phyloP scores from a whole-genome alignment of 768 basidiomycete genomes.

The Suillus tomentosus region DNA sequence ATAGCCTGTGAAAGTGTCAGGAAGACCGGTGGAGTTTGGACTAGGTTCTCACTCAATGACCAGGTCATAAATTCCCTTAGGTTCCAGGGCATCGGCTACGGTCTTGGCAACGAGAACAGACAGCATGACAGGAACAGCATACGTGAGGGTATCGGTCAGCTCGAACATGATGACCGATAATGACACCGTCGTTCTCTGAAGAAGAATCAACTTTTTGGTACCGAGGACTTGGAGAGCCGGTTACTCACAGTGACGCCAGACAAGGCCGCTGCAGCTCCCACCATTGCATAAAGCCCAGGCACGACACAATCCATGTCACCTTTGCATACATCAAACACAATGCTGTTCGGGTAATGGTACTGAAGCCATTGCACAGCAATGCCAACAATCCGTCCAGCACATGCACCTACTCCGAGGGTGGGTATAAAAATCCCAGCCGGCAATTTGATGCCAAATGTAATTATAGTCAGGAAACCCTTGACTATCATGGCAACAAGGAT shows the following conservation, averaged over 20 bases:
- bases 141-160: slow-evolving; percentile 89
- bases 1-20: slow-evolving; percentile 45
- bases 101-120: slow-evolving; percentile 66
- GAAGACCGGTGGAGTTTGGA: background rate
- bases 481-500: slow-evolving; percentile 80
- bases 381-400: slow-evolving; percentile 86
- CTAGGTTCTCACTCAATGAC: slow-evolving; percentile 70
- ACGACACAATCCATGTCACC: slow-evolving; percentile 74
- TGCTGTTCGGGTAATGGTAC: slow-evolving; percentile 55
- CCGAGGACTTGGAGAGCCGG: slow-evolving; percentile 6
- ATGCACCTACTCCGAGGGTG: slow-evolving; percentile 91
- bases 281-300: slow-evolving; percentile 94
- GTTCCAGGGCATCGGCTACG: slow-evolving; percentile 40
- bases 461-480: slow-evolving; percentile 77
- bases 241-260: slow-evolving; percentile 89
- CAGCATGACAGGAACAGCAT: slow-evolving; percentile 89
- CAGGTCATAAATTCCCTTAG: slow-evolving; percentile 95
- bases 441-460: slow-evolving; percentile 92
- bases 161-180: slow-evolving; percentile 97
- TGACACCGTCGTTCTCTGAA: slow-evolving; percentile 84
- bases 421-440: slow-evolving; percentile 98
- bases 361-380: slow-evolving; percentile 78
- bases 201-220: slow-evolving; percentile 13
- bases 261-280: slow-evolving; percentile 90
- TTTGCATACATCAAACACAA: slow-evolving; percentile 67